A percentile compares a stretch with the other conserved stretches of the same genome.
Conservation (phyloP, 257 asterid species). For the Fraxinus cuspidata region DNA sequence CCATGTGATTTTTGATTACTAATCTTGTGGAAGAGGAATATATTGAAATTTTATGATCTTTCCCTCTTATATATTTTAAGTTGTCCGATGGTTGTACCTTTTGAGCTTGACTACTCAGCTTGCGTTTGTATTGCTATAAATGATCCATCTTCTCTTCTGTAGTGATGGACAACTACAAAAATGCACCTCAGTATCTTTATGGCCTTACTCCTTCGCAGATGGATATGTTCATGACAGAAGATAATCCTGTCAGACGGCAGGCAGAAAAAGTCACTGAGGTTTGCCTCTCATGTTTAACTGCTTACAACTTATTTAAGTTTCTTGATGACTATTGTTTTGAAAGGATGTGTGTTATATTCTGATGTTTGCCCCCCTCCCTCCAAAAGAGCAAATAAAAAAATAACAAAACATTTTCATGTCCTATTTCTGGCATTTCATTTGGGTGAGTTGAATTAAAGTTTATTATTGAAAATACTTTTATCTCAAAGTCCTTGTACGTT, state of each 20-base stretch:
- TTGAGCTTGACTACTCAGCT: not conserved
- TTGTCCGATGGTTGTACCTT: not conserved
- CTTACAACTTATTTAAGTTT: not conserved
- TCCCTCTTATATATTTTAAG: not conserved
- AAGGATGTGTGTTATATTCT: not conserved
- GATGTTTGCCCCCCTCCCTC: not conserved
- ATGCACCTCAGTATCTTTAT: conserved; percentile 71
- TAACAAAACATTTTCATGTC: not conserved
- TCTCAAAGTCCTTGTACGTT: conserved; percentile 10
- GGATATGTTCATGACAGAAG: conserved; percentile 94
- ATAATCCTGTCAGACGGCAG: conserved; percentile 67
- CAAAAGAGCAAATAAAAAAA: not conserved
- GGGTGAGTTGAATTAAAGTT: not conserved
- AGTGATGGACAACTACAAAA: conserved; percentile 89
- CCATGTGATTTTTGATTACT: not conserved
- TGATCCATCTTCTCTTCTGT: conserved; percentile 24
- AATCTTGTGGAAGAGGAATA: conserved; percentile 1
- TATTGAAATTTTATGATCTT: not conserved
- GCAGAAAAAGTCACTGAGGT: conserved; percentile 83
- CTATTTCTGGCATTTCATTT: conserved; percentile 1
- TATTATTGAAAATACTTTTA: not conserved
- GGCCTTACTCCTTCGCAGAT: conserved; percentile 91
- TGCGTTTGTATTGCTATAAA: conserved; percentile 4
- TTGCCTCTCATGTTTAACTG: conserved; percentile 8
- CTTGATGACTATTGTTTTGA: not conserved